Evolutionary conservation across 2,329 filamentous ascomycete species (phyloP).

Genomic region (Microdochium paspali): DNA sequence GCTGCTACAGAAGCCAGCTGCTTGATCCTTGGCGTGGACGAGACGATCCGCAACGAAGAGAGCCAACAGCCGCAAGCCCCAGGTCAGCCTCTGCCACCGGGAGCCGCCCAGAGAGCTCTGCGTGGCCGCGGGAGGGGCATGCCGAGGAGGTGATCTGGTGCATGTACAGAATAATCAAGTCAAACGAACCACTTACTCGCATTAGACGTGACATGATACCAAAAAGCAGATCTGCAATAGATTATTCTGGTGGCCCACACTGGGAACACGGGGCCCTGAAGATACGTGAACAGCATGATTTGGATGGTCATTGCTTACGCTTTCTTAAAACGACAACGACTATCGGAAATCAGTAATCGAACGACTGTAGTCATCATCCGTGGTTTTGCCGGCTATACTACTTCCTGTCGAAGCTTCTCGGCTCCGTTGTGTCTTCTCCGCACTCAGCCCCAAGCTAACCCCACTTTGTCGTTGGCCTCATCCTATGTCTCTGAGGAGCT

Average conservation of each 20-base stretch:
- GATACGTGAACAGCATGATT: background rate
- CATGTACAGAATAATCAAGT: background rate
- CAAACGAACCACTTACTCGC: background rate
- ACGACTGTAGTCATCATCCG: no score
- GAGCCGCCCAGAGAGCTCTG: slow-evolving; percentile 81
- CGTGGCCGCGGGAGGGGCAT: slow-evolving; percentile 79
- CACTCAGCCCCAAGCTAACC: background rate
- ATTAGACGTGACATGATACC: slow-evolving; percentile 3
- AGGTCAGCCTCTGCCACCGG: slow-evolving; percentile 61
- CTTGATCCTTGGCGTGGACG: slow-evolving; percentile 90
- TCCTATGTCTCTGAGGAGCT: background rate
- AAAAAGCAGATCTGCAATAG: background rate
- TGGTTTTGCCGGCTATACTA: no score
- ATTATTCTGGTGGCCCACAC: background rate
- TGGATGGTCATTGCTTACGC: no score
- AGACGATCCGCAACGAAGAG: slow-evolving; percentile 98
- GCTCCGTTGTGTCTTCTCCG: background rate
- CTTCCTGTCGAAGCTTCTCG: no score
- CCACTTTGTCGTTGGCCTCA: background rate
- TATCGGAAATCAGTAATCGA: background rate
- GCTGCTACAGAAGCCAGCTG: slow-evolving; percentile 93
- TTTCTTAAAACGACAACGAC: no score
- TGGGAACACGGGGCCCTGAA: background rate
- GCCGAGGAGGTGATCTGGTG: slow-evolving; percentile 57
- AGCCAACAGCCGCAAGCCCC: slow-evolving; percentile 77